These are phyloP conservation scores for Pestalotiopsis sp. DNA, from an alignment of 2,329 filamentous ascomycete species.

Conservation along the genomic window DNA sequence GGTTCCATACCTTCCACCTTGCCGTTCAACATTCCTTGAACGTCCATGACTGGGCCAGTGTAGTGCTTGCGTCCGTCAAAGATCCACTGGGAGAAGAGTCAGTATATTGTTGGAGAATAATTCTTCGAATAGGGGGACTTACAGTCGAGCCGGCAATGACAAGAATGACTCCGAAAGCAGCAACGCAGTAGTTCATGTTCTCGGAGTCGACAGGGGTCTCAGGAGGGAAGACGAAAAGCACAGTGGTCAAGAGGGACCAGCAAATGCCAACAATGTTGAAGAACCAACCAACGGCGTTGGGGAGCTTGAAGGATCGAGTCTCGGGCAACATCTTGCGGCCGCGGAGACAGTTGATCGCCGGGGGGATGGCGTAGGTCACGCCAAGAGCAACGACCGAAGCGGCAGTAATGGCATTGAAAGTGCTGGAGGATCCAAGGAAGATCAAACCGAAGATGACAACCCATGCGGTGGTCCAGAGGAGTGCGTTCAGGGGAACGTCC, in stretches of 20 bases:
- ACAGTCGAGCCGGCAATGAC: slow-evolving; percentile 42
- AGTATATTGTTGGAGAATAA: not conserved
- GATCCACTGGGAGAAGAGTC: slow-evolving; percentile 36
- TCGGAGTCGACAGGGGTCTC: slow-evolving; percentile 62
- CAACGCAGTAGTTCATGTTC: slow-evolving; percentile 68
- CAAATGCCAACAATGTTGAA: slow-evolving; percentile 64
- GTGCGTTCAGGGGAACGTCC: slow-evolving; percentile 67
- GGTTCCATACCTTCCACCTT: slow-evolving; percentile 25
- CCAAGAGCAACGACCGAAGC: slow-evolving; percentile 73
- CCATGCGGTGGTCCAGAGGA: slow-evolving; percentile 61
- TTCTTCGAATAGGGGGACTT: not conserved
- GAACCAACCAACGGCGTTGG: slow-evolving; percentile 58
- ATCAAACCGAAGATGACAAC: slow-evolving; percentile 72
- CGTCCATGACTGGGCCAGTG: slow-evolving; percentile 37
- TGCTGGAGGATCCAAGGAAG: slow-evolving; percentile 68
- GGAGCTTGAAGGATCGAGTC: slow-evolving; percentile 58
- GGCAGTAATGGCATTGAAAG: slow-evolving; percentile 73
- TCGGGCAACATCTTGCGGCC: slow-evolving; percentile 68
- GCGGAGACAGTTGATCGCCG: slow-evolving; percentile 69
- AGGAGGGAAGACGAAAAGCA: slow-evolving; percentile 76
- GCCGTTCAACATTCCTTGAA: slow-evolving; percentile 25
- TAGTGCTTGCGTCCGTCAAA: slow-evolving; percentile 54
- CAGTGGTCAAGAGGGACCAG: slow-evolving; percentile 71
- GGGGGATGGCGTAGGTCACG: slow-evolving; percentile 74
- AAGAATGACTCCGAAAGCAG: slow-evolving; percentile 50